phyloP scores from a whole-genome alignment of 352 stramenopile genomes.

The Pythium insidiosum region DNA sequence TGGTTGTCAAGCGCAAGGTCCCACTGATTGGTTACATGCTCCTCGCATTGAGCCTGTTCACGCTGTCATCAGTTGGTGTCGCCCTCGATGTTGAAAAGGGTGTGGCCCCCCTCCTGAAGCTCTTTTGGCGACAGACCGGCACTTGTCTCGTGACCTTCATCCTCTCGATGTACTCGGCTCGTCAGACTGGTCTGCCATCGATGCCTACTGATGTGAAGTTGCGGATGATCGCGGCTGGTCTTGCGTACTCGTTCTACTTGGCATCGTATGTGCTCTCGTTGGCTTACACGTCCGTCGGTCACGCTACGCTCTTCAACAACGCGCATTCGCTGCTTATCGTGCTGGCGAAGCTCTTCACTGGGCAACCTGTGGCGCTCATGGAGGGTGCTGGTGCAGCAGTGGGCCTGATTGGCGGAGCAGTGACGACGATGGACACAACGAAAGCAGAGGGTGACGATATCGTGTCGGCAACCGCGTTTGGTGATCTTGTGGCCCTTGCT shows the following conservation, averaged over 20 bases:
- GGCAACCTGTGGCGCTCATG: conserved; percentile 45
- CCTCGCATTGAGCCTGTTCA: conserved; percentile 57
- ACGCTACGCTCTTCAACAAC: conserved; percentile 82
- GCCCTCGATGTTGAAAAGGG: conserved; percentile 58
- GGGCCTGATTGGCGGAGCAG: conserved; percentile 56
- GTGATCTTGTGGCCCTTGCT: conserved; percentile 61
- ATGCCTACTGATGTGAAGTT: conserved; percentile 25
- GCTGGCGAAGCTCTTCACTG: conserved; percentile 52
- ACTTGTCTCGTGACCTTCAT: conserved; percentile 53
- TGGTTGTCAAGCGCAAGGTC: conserved; percentile 57
- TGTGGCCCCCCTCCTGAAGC: conserved; percentile 70
- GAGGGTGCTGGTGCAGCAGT: conserved; percentile 62
- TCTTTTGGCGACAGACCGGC: conserved; percentile 78
- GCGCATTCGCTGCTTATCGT: conserved; percentile 74
- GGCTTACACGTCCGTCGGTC: conserved; percentile 63
- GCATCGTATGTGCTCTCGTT: conserved; percentile 66
- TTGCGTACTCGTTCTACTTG: conserved; percentile 66
- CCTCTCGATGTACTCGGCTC: conserved; percentile 31
- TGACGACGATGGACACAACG: conserved; percentile 60
- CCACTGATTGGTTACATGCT: conserved; percentile 66
- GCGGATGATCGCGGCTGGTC: conserved; percentile 34
- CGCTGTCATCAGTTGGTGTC: conserved; percentile 69
- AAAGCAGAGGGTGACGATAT: conserved; percentile 22
- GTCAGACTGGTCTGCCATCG: conserved; percentile 19
- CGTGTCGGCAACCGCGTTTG: conserved; percentile 34